Conservation (phyloP, 805 yeast genomes). For the Pichia ethanolica region DNA sequence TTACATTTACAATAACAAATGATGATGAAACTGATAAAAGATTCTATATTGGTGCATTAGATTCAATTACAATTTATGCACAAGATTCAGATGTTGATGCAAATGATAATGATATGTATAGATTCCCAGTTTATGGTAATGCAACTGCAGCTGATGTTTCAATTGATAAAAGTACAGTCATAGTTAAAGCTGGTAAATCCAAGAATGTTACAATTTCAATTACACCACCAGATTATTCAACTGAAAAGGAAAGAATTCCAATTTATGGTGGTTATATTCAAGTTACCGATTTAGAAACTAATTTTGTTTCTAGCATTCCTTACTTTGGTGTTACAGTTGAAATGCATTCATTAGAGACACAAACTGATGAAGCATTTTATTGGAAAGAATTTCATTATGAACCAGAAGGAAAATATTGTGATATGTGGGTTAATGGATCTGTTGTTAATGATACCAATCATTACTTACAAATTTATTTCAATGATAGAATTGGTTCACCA, state of each 20-base stretch:
- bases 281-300: not conserved
- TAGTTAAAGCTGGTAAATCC: not conserved
- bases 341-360: not conserved
- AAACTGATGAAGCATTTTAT: constrained; percentile 2
- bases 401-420: not conserved
- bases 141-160: not conserved
- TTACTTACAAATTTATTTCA: constrained; percentile 4
- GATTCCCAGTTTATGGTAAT: constrained; percentile 1
- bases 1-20: constrained; percentile 3
- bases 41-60: not conserved
- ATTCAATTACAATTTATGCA: constrained; percentile 4
- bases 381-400: constrained; percentile 3
- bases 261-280: constrained; percentile 8
- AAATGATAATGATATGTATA: constrained; percentile 3
- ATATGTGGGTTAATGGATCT: constrained; percentile 5
- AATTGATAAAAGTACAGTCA: not conserved
- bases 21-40: not conserved
- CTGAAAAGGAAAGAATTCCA: constrained; percentile 2
- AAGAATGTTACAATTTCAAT: constrained; percentile 1
- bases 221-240: constrained; percentile 1
- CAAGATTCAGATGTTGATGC: not conserved
- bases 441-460: constrained; percentile 2
- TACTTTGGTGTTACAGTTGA: constrained; percentile 3
- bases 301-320: constrained; percentile 1
- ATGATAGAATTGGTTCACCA: constrained; percentile 6